A percentile compares a stretch with the other conserved stretches of the same genome.
Conservation (phyloP, 139 green algal species). For the Closterium sp. region DNA sequence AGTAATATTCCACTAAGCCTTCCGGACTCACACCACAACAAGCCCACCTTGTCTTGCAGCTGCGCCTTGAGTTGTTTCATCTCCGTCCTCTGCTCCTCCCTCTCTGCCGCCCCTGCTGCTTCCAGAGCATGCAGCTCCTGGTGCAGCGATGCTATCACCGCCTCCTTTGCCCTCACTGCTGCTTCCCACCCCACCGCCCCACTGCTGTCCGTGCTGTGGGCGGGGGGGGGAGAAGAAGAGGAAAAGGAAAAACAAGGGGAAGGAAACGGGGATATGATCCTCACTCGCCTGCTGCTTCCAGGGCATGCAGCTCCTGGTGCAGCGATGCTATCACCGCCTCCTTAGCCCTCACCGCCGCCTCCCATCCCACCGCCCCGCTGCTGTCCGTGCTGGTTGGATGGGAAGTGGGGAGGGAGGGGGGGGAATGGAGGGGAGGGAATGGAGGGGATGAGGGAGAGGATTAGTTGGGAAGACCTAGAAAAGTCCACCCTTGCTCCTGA, state of each 20-base stretch:
- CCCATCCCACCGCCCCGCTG: background rate
- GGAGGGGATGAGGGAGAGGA: too few relatives aligned
- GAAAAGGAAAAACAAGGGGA: too few relatives aligned
- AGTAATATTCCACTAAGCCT: too few relatives aligned
- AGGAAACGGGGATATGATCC: background rate
- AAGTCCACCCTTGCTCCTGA: too few relatives aligned
- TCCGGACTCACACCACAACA: too few relatives aligned
- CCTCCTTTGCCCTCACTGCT: conserved; percentile 34
- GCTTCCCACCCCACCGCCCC: conserved; percentile 8
- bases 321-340: conserved; percentile 47
- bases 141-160: conserved; percentile 49
- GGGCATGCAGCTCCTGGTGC: conserved; percentile 46
- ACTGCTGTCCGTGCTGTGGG: background rate
- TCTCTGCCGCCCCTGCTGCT: conserved; percentile 6
- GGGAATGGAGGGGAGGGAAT: too few relatives aligned
- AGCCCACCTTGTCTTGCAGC: conserved; percentile 23
- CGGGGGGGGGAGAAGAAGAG: too few relatives aligned
- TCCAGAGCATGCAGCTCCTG: conserved; percentile 39
- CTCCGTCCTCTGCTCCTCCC: conserved; percentile 31
- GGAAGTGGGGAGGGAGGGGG: too few relatives aligned
- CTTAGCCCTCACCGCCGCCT: conserved; percentile 28
- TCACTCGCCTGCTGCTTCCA: conserved; percentile 28
- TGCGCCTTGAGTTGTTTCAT: background rate
- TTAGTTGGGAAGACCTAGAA: too few relatives aligned
- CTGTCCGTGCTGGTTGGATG: background rate